phyloP scores from a whole-genome alignment of 2,329 filamentous ascomycete species.

The Botrytis squamosa region DNA sequence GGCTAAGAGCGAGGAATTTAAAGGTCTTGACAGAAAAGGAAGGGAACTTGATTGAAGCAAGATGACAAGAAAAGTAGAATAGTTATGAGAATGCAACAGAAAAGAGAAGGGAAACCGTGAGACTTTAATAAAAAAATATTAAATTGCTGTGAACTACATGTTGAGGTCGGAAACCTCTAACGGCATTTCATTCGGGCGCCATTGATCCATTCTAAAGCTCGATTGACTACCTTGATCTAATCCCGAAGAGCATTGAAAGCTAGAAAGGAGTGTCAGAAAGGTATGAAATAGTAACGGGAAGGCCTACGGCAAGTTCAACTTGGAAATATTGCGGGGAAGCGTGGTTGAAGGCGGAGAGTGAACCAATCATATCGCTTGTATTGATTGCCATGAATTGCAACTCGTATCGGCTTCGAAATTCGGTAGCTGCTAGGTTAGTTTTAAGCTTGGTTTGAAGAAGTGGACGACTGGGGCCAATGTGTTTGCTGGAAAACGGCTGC shows the following conservation, averaged over 20 bases:
- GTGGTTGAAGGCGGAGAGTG: not conserved
- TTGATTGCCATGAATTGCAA: constrained; percentile 12
- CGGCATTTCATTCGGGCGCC: constrained; percentile 14
- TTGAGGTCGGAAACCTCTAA: not conserved
- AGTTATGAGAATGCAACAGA: not conserved
- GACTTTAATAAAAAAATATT: constrained; percentile 7
- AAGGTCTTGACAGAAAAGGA: too few species aligned
- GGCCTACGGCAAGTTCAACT: constrained; percentile 17
- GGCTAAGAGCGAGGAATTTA: not conserved
- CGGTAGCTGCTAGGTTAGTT: constrained; percentile 21
- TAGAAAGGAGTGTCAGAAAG: not conserved
- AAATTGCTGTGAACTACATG: not conserved
- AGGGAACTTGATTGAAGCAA: not conserved
- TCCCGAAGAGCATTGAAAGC: not conserved
- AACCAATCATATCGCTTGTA: not conserved
- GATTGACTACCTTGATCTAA: constrained; percentile 13
- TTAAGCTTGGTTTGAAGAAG: not conserved
- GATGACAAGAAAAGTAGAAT: not conserved
- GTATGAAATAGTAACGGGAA: constrained; percentile 12
- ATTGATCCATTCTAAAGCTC: not conserved
- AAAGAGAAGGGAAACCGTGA: not conserved
- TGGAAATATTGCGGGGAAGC: constrained; percentile 15
- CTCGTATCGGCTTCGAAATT: constrained; percentile 20
- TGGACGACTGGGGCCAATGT: not conserved
- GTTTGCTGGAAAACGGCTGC: not conserved